phyloP scores from a whole-genome alignment of 2,329 filamentous ascomycete genomes.

The Venturia aucupariae region DNA sequence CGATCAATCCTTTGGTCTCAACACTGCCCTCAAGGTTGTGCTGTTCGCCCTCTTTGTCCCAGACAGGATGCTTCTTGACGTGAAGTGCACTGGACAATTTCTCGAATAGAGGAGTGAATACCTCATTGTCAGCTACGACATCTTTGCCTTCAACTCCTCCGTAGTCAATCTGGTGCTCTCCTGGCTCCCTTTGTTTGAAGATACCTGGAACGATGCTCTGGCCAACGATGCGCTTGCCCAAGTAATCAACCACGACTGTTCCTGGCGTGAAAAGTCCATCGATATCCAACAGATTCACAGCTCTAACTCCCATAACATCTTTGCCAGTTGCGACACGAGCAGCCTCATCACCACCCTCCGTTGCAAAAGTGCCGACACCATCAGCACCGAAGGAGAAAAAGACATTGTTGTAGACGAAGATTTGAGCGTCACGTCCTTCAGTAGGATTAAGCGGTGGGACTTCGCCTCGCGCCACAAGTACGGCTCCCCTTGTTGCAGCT shows the following conservation, averaged over 20 bases:
- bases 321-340: constrained; percentile 93
- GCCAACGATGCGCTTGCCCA: constrained; percentile 92
- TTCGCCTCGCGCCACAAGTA: constrained; percentile 85
- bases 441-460: constrained; percentile 91
- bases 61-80: constrained; percentile 91
- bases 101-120: constrained; percentile 74
- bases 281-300: constrained; percentile 96
- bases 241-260: constrained; percentile 92
- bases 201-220: constrained; percentile 98
- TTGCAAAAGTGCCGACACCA: constrained; percentile 92
- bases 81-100: constrained; percentile 84
- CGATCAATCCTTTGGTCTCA: constrained; percentile 94
- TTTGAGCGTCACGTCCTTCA: constrained; percentile 85
- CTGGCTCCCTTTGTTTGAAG: constrained; percentile 95
- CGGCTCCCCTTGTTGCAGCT: constrained; percentile 81
- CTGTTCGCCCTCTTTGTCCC: constrained; percentile 89
- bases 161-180: constrained; percentile 98
- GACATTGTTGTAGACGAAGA: constrained; percentile 99
- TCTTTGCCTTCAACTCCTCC: constrained; percentile 97
- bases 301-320: constrained; percentile 86
- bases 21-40: constrained; percentile 93
- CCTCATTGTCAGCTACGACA: constrained; percentile 80
- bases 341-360: constrained; percentile 92
- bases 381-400: constrained; percentile 99
- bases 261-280: constrained; percentile 89